Percentiles rank a stretch among this genome's conserved stretches.
phyloP scores from a whole-genome alignment of 768 basidiomycete genomes.

The Mycena metata region DNA sequence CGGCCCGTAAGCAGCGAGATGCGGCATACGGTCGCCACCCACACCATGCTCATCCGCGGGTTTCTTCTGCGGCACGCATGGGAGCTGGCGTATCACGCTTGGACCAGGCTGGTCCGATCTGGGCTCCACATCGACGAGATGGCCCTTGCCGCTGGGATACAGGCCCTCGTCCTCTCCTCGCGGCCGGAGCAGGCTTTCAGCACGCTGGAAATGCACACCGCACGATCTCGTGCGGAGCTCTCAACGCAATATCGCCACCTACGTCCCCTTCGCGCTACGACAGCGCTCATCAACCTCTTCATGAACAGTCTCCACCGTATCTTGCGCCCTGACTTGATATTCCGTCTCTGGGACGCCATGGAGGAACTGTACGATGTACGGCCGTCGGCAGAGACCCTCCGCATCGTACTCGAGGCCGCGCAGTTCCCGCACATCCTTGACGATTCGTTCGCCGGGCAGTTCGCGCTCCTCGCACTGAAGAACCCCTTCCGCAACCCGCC shows the following conservation, averaged over 20 bases:
- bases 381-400: slow-evolving; percentile 69
- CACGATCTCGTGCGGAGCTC: slow-evolving; percentile 32
- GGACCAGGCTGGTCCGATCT: slow-evolving; percentile 56
- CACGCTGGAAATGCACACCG: slow-evolving; percentile 60
- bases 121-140: slow-evolving; percentile 58
- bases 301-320: slow-evolving; percentile 63
- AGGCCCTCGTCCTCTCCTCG: slow-evolving; percentile 59
- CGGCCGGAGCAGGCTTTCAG: slow-evolving; percentile 63
- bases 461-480: slow-evolving; percentile 59
- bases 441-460: slow-evolving; percentile 62
- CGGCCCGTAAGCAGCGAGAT: slow-evolving; percentile 43
- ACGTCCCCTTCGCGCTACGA: slow-evolving; percentile 39
- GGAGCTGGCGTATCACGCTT: slow-evolving; percentile 56
- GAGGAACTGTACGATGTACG: slow-evolving; percentile 66
- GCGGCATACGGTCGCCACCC: slow-evolving; percentile 60
- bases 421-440: slow-evolving; percentile 66
- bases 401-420: slow-evolving; percentile 72
- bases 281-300: slow-evolving; percentile 57
- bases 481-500: slow-evolving; percentile 49
- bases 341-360: slow-evolving; percentile 79
- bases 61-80: slow-evolving; percentile 59
- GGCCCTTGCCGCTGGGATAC: slow-evolving; percentile 64
- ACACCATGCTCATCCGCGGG: slow-evolving; percentile 69
- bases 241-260: slow-evolving; percentile 17
- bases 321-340: slow-evolving; percentile 72